A percentile compares a stretch with the other conserved stretches of the same genome.
Evolutionary conservation across 345 rosid species (phyloP).

Genomic region (Gossypium mustelinum): DNA sequence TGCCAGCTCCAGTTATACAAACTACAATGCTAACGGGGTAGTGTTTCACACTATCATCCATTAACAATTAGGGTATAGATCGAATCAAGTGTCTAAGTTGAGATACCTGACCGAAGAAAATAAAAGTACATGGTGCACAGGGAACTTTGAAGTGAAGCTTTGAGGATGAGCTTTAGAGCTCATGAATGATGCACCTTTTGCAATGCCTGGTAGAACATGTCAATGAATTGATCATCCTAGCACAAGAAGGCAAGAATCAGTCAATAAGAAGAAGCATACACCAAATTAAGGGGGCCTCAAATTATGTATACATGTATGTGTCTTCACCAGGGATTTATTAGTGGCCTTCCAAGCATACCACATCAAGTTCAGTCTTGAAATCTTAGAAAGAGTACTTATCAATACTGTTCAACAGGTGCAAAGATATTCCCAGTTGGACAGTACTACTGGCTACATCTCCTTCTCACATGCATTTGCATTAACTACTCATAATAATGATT

Average conservation of each 20-base stretch:
- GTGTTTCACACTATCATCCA: not conserved
- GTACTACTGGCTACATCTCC: not conserved
- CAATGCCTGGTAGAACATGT: slow-evolving; percentile 57
- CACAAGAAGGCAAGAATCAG: slow-evolving; percentile 10
- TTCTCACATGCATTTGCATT: not conserved
- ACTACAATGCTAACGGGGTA: not conserved
- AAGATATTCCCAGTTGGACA: not conserved
- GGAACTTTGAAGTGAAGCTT: slow-evolving; percentile 3
- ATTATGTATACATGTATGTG: not conserved
- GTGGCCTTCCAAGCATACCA: not conserved
- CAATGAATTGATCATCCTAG: slow-evolving; percentile 64
- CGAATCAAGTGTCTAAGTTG: not conserved
- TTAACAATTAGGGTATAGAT: not conserved
- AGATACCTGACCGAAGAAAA: not conserved
- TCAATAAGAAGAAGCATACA: slow-evolving; percentile 6
- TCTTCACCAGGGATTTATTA: not conserved
- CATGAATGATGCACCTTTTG: slow-evolving; percentile 43
- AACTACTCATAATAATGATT: not conserved
- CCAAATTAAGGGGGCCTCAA: not conserved
- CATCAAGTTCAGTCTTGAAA: not conserved
- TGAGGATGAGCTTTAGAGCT: slow-evolving; percentile 14
- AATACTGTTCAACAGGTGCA: not conserved
- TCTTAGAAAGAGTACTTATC: not conserved
- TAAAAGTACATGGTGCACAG: not conserved
- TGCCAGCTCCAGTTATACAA: slow-evolving; percentile 7